Evolutionary conservation across 2,329 filamentous ascomycete species (phyloP).

Genomic region (Hymenoscyphus salicellus): DNA sequence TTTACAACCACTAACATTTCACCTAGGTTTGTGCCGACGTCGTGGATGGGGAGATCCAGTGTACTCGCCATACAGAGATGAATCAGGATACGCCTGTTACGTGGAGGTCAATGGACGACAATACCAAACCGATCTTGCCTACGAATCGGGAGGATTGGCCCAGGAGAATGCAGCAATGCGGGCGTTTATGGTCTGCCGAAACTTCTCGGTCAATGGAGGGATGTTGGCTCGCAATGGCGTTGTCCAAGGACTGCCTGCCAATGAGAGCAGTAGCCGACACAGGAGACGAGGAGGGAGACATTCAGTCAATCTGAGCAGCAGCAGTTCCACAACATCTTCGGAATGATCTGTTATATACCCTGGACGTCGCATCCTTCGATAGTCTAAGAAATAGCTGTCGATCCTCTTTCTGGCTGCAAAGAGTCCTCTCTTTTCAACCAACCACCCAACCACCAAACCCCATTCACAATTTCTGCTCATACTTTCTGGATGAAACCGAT

Average conservation of each 20-base stretch:
- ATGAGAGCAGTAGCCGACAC: conserved; percentile 35
- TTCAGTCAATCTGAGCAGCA: conserved; percentile 37
- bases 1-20: conserved; percentile 28
- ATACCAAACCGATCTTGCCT: conserved; percentile 86
- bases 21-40: conserved; percentile 83
- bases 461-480: conserved; percentile 7
- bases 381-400: conserved; percentile 29
- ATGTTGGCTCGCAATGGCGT: conserved; percentile 73
- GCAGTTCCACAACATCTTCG: conserved; percentile 36
- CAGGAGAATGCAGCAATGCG: conserved; percentile 93
- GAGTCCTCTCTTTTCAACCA: background rate
- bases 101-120: conserved; percentile 95
- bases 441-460: background rate
- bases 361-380: conserved; percentile 14
- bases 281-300: conserved; percentile 33
- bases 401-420: conserved; percentile 16
- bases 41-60: conserved; percentile 89
- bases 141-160: conserved; percentile 76
- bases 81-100: conserved; percentile 78
- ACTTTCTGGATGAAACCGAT: conserved; percentile 16
- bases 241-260: conserved; percentile 61
- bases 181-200: conserved; percentile 95
- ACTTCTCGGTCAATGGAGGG: conserved; percentile 95
- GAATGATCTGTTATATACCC: conserved; percentile 20
- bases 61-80: conserved; percentile 77